Conservation (phyloP, 2,329 filamentous ascomycete species). For the Aspergillus luchuensis region DNA sequence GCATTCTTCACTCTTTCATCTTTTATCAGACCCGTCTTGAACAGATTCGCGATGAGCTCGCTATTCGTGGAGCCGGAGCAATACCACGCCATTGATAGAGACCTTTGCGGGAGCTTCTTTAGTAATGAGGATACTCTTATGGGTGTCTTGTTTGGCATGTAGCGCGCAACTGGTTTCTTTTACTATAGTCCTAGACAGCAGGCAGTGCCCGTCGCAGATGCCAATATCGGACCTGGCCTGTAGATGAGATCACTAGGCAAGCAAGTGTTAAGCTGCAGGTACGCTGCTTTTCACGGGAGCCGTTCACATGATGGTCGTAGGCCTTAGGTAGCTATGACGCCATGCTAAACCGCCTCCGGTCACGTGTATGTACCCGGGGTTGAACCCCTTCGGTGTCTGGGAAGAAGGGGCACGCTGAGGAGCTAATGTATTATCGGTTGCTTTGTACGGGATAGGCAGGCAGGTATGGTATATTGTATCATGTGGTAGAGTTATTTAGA, state of each 20-base stretch:
- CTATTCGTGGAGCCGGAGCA: constrained; percentile 75
- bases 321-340: too few species aligned
- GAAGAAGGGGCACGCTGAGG: too few species aligned
- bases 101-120: constrained; percentile 14
- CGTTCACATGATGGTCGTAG: too few species aligned
- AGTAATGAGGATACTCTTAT: not conserved
- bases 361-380: too few species aligned
- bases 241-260: not conserved
- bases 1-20: constrained; percentile 72
- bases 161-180: not conserved
- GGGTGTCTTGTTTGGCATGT: constrained; percentile 15
- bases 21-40: constrained; percentile 70
- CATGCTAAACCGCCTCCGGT: too few species aligned
- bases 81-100: constrained; percentile 78
- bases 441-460: too few species aligned
- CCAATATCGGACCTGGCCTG: not conserved
- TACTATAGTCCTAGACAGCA: not conserved
- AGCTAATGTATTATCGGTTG: too few species aligned
- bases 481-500: too few species aligned
- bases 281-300: too few species aligned
- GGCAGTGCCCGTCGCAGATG: too few species aligned
- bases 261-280: not conserved
- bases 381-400: too few species aligned
- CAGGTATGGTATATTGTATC: too few species aligned
- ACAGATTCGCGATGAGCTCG: constrained; percentile 77